phyloP scores from a whole-genome alignment of 2,329 filamentous ascomycete genomes.

The Parastagonospora avenae region DNA sequence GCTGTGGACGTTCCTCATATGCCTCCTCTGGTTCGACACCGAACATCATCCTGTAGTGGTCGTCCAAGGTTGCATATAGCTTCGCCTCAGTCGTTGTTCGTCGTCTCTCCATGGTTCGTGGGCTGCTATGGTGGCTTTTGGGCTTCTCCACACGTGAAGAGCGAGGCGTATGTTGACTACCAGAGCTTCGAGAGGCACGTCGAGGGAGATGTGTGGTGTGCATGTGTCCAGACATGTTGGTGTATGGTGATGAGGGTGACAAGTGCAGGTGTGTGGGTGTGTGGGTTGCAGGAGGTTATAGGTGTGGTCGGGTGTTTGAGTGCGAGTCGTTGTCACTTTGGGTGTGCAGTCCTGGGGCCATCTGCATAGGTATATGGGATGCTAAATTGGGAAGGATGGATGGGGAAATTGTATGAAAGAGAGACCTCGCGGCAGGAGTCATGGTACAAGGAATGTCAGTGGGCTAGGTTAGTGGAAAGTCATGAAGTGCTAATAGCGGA shows the following conservation, averaged over 20 bases:
- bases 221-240: slow-evolving; percentile 35
- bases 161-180: slow-evolving; percentile 30
- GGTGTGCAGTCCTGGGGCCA: slow-evolving; percentile 21
- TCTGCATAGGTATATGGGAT: slow-evolving; percentile 44
- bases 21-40: slow-evolving; percentile 38
- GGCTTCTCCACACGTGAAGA: slow-evolving; percentile 47
- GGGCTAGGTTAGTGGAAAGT: slow-evolving; percentile 37
- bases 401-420: slow-evolving; percentile 34
- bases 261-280: slow-evolving; percentile 9
- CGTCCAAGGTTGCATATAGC: slow-evolving; percentile 47
- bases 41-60: slow-evolving; percentile 51
- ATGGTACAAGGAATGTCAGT: slow-evolving; percentile 34
- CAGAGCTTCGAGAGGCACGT: slow-evolving; percentile 41
- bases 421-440: slow-evolving; percentile 39
- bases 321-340: slow-evolving; percentile 9
- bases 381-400: slow-evolving; percentile 44
- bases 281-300: background rate
- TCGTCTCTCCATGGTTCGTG: slow-evolving; percentile 42
- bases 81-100: slow-evolving; percentile 46
- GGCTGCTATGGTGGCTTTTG: slow-evolving; percentile 47
- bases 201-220: slow-evolving; percentile 33
- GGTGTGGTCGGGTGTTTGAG: slow-evolving; percentile 17
- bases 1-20: slow-evolving; percentile 30
- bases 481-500: slow-evolving; percentile 36
- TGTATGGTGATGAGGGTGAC: slow-evolving; percentile 13